A percentile compares a stretch with the other conserved stretches of the same genome.
phyloP scores from a whole-genome alignment of 306 rosid species.

The Hylodesmum podocarpum region DNA sequence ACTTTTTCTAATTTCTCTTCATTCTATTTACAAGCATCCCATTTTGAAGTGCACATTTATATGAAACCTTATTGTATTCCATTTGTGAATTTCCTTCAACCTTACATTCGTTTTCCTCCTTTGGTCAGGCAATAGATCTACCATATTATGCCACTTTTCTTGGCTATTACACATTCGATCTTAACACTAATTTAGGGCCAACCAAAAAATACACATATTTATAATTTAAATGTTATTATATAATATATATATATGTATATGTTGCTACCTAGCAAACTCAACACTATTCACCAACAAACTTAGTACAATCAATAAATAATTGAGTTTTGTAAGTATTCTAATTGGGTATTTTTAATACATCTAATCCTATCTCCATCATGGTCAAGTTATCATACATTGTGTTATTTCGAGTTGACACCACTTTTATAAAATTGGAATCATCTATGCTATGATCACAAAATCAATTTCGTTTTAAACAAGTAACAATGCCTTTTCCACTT shows the following conservation, averaged over 20 bases:
- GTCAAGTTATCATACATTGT: conserved; percentile 8
- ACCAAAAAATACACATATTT: neutral
- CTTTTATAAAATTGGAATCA: conserved; percentile 17
- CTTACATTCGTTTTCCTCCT: neutral
- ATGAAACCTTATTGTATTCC: neutral
- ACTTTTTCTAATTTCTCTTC: no score
- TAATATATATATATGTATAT: neutral
- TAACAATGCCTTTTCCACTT: neutral
- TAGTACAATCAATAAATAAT: neutral
- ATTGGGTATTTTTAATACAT: neutral
- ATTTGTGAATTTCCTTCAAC: conserved; percentile 9
- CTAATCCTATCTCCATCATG: conserved; percentile 18
- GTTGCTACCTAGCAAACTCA: neutral
- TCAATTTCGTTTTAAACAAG: conserved; percentile 17
- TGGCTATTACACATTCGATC: neutral
- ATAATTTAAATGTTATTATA: neutral
- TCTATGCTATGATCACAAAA: conserved; percentile 21
- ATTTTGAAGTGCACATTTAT: neutral
- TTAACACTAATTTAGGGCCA: no score
- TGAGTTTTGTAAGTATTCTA: neutral
- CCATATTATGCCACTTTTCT: neutral
- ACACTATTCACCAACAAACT: neutral
- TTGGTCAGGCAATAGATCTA: neutral
- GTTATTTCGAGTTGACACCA: neutral
- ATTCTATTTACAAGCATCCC: neutral